Evolutionary conservation across 805 yeast genomes (phyloP), one percentile per base, ranked within the genome.

Genomic region (Cyberlindnera euphorbiiphila): DNA sequence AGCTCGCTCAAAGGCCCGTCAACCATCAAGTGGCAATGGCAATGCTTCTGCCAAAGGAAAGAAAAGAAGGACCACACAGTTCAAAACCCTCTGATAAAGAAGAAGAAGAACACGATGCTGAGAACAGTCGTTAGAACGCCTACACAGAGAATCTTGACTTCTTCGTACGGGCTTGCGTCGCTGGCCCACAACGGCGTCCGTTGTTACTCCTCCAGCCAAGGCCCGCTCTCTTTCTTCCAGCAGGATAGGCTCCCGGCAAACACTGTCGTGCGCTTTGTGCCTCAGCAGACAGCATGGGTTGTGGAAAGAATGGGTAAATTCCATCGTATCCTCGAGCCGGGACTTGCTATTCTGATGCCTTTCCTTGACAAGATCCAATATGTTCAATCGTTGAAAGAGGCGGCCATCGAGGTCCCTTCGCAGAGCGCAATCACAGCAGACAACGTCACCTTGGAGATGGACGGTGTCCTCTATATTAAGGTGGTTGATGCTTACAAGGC

Each of bases 221-320:
- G 42, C 2, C 54, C 59, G n/a, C 48, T 77, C 51, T 76, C 69
- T 29, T 81, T 69, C 54, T 81, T 81, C 59, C 85, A 79, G 56
- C 70, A 68, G 34, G 76, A 74, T 33, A 65, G 72, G 39, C 61
- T 82, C 36, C 94, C 94, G n/a, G 65, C 86, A 13, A 84, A 84
- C 60, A 84, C 93, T 2, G 60, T 83, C 5, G 60, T 84, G 26
- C 68, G 85, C 50, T 85, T 85, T 57, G 95, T 85, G 12, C 95
- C 95, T 2, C 95, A 86, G 58, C 94, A 85, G 60, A 81, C 85
- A 15, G 95, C 95, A 3, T 85, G 93, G 88, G 76, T 85, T 14
- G 95, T 85, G 14, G 95, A 85, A 60, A 68, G 95, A 45, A 85
- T 85, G 95, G 95, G 95, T 22, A 82, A 81, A 56, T 85, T 84